A percentile compares a stretch with the other conserved stretches of the same genome.
phyloP scores from a whole-genome alignment of 2,329 filamentous ascomycete species.

The Penicillium sp. region DNA sequence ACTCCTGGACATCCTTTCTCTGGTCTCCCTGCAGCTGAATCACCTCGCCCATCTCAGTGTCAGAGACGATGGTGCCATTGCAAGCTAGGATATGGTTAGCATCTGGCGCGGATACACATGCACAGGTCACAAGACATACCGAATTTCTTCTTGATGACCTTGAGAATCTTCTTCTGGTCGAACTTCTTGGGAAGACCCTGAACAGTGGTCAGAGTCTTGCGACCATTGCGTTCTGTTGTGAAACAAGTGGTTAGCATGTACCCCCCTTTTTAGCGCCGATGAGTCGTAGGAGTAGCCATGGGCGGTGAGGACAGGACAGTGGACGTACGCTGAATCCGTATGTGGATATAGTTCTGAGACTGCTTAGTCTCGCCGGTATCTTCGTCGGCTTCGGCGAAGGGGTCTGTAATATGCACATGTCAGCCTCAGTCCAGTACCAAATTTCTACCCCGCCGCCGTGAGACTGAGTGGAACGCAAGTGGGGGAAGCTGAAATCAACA shows the following conservation, averaged over 20 bases:
- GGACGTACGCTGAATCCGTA: slow-evolving; percentile 94
- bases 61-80: slow-evolving; percentile 99
- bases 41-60: slow-evolving; percentile 97
- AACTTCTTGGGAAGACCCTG: slow-evolving; percentile 99
- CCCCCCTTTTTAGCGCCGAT: slow-evolving; percentile 6
- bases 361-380: slow-evolving; percentile 93
- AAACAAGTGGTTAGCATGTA: slow-evolving; percentile 23
- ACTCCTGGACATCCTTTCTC: slow-evolving; percentile 97
- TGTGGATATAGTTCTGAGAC: slow-evolving; percentile 98
- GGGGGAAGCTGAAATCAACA: background rate
- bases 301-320: background rate
- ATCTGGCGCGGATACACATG: background rate
- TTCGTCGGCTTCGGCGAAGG: slow-evolving; percentile 99
- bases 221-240: slow-evolving; percentile 93
- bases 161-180: slow-evolving; percentile 99
- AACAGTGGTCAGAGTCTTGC: slow-evolving; percentile 99
- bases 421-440: slow-evolving; percentile 31
- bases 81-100: slow-evolving; percentile 61
- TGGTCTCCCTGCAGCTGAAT: slow-evolving; percentile 99
- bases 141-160: slow-evolving; percentile 99
- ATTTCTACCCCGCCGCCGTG: slow-evolving; percentile 39
- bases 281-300: background rate
- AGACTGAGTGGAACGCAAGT: slow-evolving; percentile 11
- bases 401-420: slow-evolving; percentile 63
- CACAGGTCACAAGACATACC: slow-evolving; percentile 53